A percentile compares a stretch with the other conserved stretches of the same genome.
These are phyloP conservation scores for Ricinus communis DNA, from an alignment of 345 rosid genomes.

Conservation along the genomic window DNA sequence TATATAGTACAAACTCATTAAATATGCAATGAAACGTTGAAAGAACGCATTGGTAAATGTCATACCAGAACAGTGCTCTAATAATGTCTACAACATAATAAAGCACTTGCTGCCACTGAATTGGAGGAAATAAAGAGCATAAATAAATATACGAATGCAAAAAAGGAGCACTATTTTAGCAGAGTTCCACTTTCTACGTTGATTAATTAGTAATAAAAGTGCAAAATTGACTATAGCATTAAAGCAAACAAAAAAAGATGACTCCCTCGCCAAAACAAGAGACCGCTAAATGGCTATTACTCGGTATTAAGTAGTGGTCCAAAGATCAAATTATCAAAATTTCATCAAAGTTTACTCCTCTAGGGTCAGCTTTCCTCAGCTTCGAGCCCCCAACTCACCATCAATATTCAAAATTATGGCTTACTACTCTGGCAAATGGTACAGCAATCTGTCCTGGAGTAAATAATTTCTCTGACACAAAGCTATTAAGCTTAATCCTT, in stretches of 20 bases:
- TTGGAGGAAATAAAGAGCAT: slow-evolving; percentile 2
- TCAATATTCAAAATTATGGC: slow-evolving; percentile 2
- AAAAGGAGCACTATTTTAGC: neutral
- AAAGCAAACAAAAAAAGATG: neutral
- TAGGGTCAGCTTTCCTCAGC: slow-evolving; percentile 12
- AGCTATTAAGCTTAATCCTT: neutral
- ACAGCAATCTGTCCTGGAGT: neutral
- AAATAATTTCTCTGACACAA: slow-evolving; percentile 11
- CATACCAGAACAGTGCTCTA: no score
- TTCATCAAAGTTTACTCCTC: neutral
- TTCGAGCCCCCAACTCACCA: slow-evolving; percentile 14
- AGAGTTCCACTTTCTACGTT: no score
- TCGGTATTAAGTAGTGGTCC: neutral
- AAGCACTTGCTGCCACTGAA: neutral
- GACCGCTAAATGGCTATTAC: neutral
- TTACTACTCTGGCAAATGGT: neutral
- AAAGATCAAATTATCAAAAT: neutral
- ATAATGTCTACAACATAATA: no score
- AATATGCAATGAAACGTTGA: no score
- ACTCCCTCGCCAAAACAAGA: neutral
- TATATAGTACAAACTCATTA: no score
- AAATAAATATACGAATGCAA: no score
- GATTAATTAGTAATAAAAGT: no score
- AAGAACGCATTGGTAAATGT: no score
- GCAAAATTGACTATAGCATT: neutral